A percentile compares a stretch with the other conserved stretches of the same genome.
These are phyloP conservation scores for Pseudozyma pruni DNA, from an alignment of 1,284 basidiomycete genomes.

Conservation along the genomic window DNA sequence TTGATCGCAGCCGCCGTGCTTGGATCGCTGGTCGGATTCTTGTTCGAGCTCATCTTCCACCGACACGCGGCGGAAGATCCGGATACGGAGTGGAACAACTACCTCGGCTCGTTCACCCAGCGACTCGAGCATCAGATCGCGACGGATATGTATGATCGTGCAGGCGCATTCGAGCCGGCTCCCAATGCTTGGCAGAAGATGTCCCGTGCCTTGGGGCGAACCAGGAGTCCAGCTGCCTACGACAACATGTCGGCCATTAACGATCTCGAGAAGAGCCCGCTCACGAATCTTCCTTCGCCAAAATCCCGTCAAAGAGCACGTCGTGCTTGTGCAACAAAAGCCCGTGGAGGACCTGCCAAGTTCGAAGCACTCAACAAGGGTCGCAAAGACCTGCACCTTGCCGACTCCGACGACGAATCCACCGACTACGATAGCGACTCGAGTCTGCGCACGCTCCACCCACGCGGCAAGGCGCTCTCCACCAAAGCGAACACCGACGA, in stretches of 20 bases:
- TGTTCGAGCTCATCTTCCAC: slow-evolving; percentile 56
- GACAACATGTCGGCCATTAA: slow-evolving; percentile 30
- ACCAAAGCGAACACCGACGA: slow-evolving; percentile 23
- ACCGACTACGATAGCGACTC: slow-evolving; percentile 53
- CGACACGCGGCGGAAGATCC: slow-evolving; percentile 52
- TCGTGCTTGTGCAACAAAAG: slow-evolving; percentile 17
- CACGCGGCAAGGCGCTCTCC: slow-evolving; percentile 14
- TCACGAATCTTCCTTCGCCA: slow-evolving; percentile 27
- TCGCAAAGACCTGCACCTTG: slow-evolving; percentile 15
- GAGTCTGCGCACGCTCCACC: slow-evolving; percentile 13
- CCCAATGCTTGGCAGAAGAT: slow-evolving; percentile 45
- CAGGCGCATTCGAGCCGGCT: slow-evolving; percentile 56
- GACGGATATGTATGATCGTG: slow-evolving; percentile 17
- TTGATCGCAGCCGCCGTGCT: slow-evolving; percentile 59
- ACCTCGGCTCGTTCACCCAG: slow-evolving; percentile 53
- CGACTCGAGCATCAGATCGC: slow-evolving; percentile 33
- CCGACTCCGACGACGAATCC: slow-evolving; percentile 30
- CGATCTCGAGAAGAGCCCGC: slow-evolving; percentile 27
- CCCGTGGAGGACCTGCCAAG: slow-evolving; percentile 46
- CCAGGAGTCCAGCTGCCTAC: slow-evolving; percentile 41
- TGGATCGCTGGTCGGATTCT: slow-evolving; percentile 40
- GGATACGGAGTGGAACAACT: slow-evolving; percentile 60
- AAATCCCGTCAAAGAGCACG: slow-evolving; percentile 10
- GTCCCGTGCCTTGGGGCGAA: slow-evolving; percentile 24
- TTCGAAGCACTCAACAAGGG: slow-evolving; percentile 42